phyloP scores from a whole-genome alignment of 1,284 basidiomycete genomes.

The Puccinia sorghi region DNA sequence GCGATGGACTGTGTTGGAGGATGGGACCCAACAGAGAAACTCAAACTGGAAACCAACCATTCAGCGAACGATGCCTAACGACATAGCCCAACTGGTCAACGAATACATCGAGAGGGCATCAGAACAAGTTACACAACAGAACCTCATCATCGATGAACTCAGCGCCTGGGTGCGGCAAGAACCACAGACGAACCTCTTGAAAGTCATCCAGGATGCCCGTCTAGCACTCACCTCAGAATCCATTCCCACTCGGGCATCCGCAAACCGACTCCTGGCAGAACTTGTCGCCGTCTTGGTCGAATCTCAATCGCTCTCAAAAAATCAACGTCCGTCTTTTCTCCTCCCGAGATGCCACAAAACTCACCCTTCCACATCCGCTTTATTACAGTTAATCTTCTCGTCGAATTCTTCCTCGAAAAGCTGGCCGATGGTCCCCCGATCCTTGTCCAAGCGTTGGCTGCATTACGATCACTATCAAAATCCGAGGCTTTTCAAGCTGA shows the following conservation, averaged over 20 bases:
- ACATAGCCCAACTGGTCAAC: neutral
- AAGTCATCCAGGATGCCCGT: constrained; percentile 7
- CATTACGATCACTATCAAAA: constrained; percentile 13
- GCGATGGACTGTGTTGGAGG: too few relatives aligned
- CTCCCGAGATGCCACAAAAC: neutral
- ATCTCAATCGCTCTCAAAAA: neutral
- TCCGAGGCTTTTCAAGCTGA: constrained; percentile 18
- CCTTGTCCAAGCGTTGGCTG: constrained; percentile 37
- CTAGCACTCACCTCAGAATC: constrained; percentile 11
- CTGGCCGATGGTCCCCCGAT: constrained; percentile 33
- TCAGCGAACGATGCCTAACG: too few relatives aligned
- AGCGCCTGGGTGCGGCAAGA: neutral
- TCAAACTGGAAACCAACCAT: too few relatives aligned
- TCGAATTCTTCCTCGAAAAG: constrained; percentile 43
- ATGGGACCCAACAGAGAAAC: too few relatives aligned
- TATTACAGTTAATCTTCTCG: constrained; percentile 24
- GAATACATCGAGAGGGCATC: neutral
- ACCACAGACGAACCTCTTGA: constrained; percentile 2
- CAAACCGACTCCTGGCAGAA: constrained; percentile 14
- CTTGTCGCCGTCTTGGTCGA: neutral
- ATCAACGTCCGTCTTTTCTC: constrained; percentile 2
- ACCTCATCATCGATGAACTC: neutral
- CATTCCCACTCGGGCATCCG: neutral
- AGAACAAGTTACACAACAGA: neutral
- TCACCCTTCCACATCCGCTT: neutral